Conservation (phyloP, 2,329 filamentous ascomycete species). For the Stachybotrys elegans region DNA sequence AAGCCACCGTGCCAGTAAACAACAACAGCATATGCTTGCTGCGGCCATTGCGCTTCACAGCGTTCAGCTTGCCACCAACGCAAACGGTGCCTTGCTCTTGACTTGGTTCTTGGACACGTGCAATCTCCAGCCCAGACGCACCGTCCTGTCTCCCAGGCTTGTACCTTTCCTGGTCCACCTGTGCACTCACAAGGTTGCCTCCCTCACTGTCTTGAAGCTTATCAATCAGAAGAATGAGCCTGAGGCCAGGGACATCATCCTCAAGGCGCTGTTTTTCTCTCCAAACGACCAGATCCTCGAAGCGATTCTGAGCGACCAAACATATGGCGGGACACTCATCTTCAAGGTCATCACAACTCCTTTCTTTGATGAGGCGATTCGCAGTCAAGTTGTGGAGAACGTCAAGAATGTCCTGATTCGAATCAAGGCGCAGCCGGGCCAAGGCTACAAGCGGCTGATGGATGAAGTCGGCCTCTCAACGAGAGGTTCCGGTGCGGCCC, state of each 20-base stretch:
- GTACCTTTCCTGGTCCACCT: constrained; percentile 91
- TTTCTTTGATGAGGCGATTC: constrained; percentile 91
- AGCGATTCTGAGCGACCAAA: constrained; percentile 84
- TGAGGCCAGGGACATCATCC: constrained; percentile 83
- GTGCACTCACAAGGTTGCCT: constrained; percentile 97
- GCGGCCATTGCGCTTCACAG: constrained; percentile 95
- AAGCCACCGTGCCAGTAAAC: constrained; percentile 90
- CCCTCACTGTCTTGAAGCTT: constrained; percentile 93
- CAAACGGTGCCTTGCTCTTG: constrained; percentile 86
- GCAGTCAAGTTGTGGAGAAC: constrained; percentile 82
- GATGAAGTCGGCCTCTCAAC: constrained; percentile 92
- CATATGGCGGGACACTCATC: constrained; percentile 89
- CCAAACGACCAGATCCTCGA: constrained; percentile 81
- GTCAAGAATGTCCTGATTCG: constrained; percentile 83
- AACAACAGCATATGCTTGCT: constrained; percentile 92
- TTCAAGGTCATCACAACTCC: constrained; percentile 98
- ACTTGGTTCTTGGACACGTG: constrained; percentile 99
- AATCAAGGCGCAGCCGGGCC: constrained; percentile 87
- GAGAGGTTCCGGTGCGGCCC: constrained; percentile 40
- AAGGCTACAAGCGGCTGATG: constrained; percentile 98
- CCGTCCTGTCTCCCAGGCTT: constrained; percentile 84
- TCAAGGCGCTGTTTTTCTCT: constrained; percentile 90
- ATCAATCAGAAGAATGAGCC: constrained; percentile 96
- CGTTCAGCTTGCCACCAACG: constrained; percentile 91
- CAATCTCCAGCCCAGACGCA: constrained; percentile 87